phyloP scores from a whole-genome alignment of 2,329 filamentous ascomycete species.

The Monilinia polystroma region DNA sequence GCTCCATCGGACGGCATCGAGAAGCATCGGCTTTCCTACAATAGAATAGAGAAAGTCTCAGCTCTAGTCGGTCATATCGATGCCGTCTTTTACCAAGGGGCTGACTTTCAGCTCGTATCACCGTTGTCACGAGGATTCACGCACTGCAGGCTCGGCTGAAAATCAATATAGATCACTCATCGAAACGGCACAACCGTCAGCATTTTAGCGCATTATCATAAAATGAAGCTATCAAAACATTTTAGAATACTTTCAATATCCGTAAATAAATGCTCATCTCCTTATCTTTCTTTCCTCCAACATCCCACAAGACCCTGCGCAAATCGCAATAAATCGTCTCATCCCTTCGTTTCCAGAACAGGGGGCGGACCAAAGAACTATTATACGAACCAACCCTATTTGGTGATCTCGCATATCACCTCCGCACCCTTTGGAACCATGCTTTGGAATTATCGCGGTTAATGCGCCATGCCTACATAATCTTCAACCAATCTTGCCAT shows the following conservation, averaged over 20 bases:
- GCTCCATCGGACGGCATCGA: conserved; percentile 15
- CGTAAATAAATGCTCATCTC: neutral
- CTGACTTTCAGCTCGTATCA: conserved; percentile 24
- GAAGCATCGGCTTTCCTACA: conserved; percentile 7
- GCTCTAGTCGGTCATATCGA: conserved; percentile 19
- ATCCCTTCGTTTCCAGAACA: conserved; percentile 3
- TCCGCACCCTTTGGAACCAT: conserved; percentile 6
- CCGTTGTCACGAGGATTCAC: conserved; percentile 20
- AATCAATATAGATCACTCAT: neutral
- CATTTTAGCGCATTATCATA: conserved; percentile 12
- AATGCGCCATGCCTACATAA: conserved; percentile 8
- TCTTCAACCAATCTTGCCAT: neutral
- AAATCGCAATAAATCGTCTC: conserved; percentile 3
- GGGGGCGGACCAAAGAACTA: conserved; percentile 8
- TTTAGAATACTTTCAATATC: neutral
- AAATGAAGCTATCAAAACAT: conserved; percentile 1
- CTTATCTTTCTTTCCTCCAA: conserved; percentile 3
- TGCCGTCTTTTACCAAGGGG: conserved; percentile 18
- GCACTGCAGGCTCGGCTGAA: conserved; percentile 3
- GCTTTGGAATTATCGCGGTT: conserved; percentile 6
- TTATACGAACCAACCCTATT: conserved; percentile 13
- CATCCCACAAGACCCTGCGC: conserved; percentile 3
- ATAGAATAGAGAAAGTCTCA: conserved; percentile 16
- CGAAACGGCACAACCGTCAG: conserved; percentile 11
- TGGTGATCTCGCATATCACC: conserved; percentile 12